Base-by-base conservation (phyloP, 805 yeast genomes). In the Yarrowia deformans region DNA sequence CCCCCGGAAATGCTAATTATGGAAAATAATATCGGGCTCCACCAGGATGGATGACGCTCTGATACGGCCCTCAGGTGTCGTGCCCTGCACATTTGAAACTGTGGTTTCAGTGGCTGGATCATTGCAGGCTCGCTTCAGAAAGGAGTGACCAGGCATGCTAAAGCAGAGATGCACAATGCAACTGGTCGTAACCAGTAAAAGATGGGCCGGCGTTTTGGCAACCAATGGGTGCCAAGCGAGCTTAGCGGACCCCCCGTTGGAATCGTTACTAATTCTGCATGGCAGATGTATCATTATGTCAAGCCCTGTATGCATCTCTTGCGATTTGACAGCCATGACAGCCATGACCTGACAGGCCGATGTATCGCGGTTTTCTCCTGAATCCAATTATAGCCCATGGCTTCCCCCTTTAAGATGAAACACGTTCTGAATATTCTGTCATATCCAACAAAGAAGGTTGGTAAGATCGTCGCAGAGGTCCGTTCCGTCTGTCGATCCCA, bases 21-120 rank as follows among this genome's bases (percentile, higher is more conserved):
- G 19, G 32, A 19, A 19, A 54, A 18, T 52, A 12, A 50, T 35
- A 35, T 18, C 58, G 34, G 2, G 34, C 34, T 0, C 35, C 9
- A 35, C 14, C 2, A 1, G n/a, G 13, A 14, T 4, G 14, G 7
- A 19, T 13, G 43, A 14, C 32, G 43, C 14, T 54, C 34, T 54
- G 43, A 54, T 37, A 54, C 58, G 58, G 16, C 9, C 43, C 43
- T n/a, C 58, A 54, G 58, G 58, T 37, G 12, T 32, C 6, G 10
- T 34, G 34, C 58, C 29, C 29, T 54, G 58, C 58, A 54, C 40
- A 40, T 54, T 18, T 54, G 58, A 54, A 54, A 54, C 58, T 35
- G 58, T 18, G 58, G 58, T 54, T 54, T 35, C 58, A 54, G 16
- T 10, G n/a, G 12, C 54, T 3, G 13, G 1, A 13, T 23, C 13